Conservation (phyloP, 345 rosid genomes). For the Brassica nigra region DNA sequence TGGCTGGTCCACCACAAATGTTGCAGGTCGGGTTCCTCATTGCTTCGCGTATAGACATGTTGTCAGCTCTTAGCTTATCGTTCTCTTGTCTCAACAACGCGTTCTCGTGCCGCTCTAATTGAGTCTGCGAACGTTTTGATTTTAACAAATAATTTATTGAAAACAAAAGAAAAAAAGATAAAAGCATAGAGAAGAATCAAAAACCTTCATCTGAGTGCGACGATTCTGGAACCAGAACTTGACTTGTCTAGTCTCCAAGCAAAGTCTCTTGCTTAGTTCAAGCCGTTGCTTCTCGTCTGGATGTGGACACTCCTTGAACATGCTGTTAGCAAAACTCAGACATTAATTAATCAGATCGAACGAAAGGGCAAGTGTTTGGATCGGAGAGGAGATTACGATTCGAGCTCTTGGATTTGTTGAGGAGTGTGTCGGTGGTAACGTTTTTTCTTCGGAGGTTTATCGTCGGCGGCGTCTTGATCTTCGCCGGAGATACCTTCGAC, state of each 20-base stretch:
- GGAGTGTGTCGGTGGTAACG: slow-evolving; percentile 99
- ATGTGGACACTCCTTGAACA: slow-evolving; percentile 94
- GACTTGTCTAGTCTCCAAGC: slow-evolving; percentile 87
- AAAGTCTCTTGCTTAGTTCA: slow-evolving; percentile 78
- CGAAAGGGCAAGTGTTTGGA: background rate
- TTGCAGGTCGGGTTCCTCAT: slow-evolving; percentile 88
- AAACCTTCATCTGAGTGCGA: slow-evolving; percentile 92
- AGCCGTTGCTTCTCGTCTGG: slow-evolving; percentile 93
- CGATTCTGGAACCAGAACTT: slow-evolving; percentile 99
- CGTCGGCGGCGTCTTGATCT: slow-evolving; percentile 84
- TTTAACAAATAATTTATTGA: background rate
- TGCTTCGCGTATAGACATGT: slow-evolving; percentile 91
- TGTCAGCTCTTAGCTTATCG: slow-evolving; percentile 88
- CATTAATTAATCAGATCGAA: background rate
- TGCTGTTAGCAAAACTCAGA: slow-evolving; percentile 25
- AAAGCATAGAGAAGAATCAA: background rate
- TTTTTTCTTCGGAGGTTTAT: slow-evolving; percentile 86
- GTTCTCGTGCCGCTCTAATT: slow-evolving; percentile 94
- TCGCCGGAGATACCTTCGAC: slow-evolving; percentile 95
- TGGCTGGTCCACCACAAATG: slow-evolving; percentile 88
- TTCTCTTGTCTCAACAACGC: slow-evolving; percentile 84
- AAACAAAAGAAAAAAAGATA: background rate
- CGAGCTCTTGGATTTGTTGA: slow-evolving; percentile 99
- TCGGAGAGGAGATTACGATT: slow-evolving; percentile 51
- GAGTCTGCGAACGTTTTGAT: slow-evolving; percentile 55